phyloP scores from a whole-genome alignment of 768 basidiomycete species.

The Suillus placidus region DNA sequence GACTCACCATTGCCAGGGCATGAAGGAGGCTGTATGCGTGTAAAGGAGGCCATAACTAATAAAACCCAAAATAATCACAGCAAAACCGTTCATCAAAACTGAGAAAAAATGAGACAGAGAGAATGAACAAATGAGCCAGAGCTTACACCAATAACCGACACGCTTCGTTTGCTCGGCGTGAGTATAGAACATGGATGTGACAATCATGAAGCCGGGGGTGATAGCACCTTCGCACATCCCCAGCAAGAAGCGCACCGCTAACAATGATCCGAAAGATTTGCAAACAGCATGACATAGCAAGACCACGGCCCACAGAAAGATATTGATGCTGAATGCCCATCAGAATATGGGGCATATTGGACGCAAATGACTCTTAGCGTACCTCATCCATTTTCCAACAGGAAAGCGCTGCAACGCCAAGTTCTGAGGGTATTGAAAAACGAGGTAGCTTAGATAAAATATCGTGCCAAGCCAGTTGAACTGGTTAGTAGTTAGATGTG shows the following conservation, averaged over 20 bases:
- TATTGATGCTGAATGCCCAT: slow-evolving; percentile 54
- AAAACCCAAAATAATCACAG: slow-evolving; percentile 74
- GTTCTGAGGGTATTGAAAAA: slow-evolving; percentile 72
- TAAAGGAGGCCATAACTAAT: slow-evolving; percentile 70
- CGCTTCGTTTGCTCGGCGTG: slow-evolving; percentile 49
- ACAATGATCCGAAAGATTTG: slow-evolving; percentile 69
- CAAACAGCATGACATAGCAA: slow-evolving; percentile 66
- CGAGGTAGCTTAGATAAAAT: slow-evolving; percentile 73
- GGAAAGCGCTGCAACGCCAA: slow-evolving; percentile 74
- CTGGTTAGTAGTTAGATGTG: slow-evolving; percentile 62
- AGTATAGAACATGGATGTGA: slow-evolving; percentile 58
- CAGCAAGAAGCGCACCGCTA: slow-evolving; percentile 74
- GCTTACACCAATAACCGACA: slow-evolving; percentile 56
- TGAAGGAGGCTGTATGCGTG: slow-evolving; percentile 53
- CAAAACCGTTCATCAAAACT: slow-evolving; percentile 80
- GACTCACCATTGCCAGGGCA: slow-evolving; percentile 77
- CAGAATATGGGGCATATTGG: not conserved
- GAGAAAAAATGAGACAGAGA: slow-evolving; percentile 6
- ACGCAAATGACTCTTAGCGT: slow-evolving; percentile 2
- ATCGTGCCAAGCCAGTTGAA: slow-evolving; percentile 81
- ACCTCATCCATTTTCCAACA: slow-evolving; percentile 88
- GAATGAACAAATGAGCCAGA: not conserved
- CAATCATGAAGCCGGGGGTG: slow-evolving; percentile 81
- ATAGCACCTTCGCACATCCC: slow-evolving; percentile 82
- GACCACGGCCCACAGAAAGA: slow-evolving; percentile 72